phyloP scores from a whole-genome alignment of 2,329 filamentous ascomycete species.

The Coleophoma crateriformis region DNA sequence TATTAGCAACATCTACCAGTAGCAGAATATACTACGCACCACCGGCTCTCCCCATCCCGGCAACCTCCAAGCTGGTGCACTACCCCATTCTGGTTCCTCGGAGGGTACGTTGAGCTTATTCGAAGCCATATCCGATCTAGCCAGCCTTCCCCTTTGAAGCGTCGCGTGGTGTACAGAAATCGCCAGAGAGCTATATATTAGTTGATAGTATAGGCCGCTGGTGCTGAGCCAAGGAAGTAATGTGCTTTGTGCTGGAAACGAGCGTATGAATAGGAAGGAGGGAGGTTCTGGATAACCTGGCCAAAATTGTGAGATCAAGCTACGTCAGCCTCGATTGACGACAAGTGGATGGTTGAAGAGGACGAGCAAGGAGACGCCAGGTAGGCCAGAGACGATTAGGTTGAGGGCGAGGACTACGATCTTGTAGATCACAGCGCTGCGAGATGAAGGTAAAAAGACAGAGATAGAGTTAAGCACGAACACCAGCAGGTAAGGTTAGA shows the following conservation, averaged over 20 bases:
- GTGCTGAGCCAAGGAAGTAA: no score
- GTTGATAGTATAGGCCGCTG: no score
- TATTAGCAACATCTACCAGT: background rate
- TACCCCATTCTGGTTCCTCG: constrained; percentile 26
- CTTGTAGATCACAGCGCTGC: no score
- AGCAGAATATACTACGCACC: constrained; percentile 9
- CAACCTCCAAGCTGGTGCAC: constrained; percentile 23
- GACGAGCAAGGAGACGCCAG: background rate
- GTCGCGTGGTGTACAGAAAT: no score
- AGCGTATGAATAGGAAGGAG: no score
- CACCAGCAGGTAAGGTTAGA: no score
- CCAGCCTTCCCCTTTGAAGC: background rate
- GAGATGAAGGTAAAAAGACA: background rate
- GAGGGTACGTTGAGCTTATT: constrained; percentile 16
- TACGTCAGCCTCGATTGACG: no score
- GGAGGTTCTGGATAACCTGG: background rate
- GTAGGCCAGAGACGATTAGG: background rate
- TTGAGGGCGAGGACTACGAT: background rate
- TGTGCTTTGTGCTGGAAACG: no score
- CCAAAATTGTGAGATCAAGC: background rate
- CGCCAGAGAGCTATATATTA: no score
- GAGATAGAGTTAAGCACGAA: background rate
- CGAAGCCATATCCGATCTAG: background rate
- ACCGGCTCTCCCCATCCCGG: constrained; percentile 27
- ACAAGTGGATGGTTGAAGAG: background rate